Percentiles rank a stretch among this genome's conserved stretches.
phyloP scores from a whole-genome alignment of 2,329 filamentous ascomycete species.

The Claviceps sp. region DNA sequence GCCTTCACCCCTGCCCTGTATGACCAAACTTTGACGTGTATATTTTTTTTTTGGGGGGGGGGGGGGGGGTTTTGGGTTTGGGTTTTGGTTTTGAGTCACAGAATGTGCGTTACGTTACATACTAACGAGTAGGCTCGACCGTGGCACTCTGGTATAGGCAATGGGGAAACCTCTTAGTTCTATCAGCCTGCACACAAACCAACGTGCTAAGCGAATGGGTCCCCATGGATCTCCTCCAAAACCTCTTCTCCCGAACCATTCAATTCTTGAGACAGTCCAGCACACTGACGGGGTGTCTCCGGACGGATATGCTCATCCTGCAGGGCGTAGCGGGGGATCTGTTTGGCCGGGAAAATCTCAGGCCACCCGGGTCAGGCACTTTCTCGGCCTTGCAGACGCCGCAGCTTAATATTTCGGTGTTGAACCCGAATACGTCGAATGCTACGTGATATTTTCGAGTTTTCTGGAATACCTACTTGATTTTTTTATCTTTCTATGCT shows the following conservation, averaged over 20 bases:
- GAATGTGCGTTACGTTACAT: neutral
- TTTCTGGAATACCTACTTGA: too few relatives aligned
- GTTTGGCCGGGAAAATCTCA: constrained; percentile 18
- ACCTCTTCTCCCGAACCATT: constrained; percentile 61
- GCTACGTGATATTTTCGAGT: too few relatives aligned
- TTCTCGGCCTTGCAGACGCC: constrained; percentile 24
- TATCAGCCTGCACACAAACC: constrained; percentile 67
- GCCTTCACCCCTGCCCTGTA: too few relatives aligned
- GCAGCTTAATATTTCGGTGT: constrained; percentile 9
- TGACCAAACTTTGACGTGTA: neutral
- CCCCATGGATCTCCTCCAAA: constrained; percentile 37
- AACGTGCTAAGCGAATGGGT: constrained; percentile 46
- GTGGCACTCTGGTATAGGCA: constrained; percentile 42
- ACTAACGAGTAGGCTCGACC: neutral
- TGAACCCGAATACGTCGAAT: constrained; percentile 3
- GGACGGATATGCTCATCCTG: constrained; percentile 63
- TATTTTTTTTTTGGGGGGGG: neutral
- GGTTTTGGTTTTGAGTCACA: too few relatives aligned
- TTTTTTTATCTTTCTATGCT: too few relatives aligned
- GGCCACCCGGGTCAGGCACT: constrained; percentile 23
- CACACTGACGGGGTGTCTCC: constrained; percentile 61
- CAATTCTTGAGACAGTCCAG: constrained; percentile 57
- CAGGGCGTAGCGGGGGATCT: constrained; percentile 37
- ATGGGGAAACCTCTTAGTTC: constrained; percentile 92
- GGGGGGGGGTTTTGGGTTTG: too few relatives aligned